phyloP scores from a whole-genome alignment of 2,329 filamentous ascomycete species.

The Fusarium hostae region DNA sequence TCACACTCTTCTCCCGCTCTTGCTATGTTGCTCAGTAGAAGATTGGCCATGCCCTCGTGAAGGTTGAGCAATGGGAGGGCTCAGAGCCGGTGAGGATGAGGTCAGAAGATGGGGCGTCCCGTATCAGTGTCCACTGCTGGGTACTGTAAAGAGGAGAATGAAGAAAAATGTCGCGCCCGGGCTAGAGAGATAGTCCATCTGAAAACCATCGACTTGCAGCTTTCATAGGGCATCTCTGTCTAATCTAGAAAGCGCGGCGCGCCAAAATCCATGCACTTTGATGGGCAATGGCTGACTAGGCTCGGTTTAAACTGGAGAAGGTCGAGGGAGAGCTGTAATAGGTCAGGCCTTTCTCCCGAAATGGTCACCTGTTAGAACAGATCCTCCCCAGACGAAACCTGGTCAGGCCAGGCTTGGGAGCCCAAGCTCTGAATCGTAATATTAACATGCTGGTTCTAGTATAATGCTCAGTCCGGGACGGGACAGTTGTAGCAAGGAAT shows the following conservation, averaged over 20 bases:
- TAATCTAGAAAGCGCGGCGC: slow-evolving; percentile 27
- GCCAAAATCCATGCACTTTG: slow-evolving; percentile 42
- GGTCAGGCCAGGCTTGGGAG: slow-evolving; percentile 19
- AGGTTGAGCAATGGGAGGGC: slow-evolving; percentile 30
- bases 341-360: slow-evolving; percentile 38
- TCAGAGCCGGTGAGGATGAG: slow-evolving; percentile 31
- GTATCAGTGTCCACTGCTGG: slow-evolving; percentile 24
- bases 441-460: slow-evolving; percentile 32
- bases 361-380: slow-evolving; percentile 44
- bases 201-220: slow-evolving; percentile 37
- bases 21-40: neutral
- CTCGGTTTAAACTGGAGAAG: slow-evolving; percentile 36
- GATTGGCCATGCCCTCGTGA: slow-evolving; percentile 15
- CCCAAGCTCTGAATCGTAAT: slow-evolving; percentile 30
- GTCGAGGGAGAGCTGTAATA: slow-evolving; percentile 29
- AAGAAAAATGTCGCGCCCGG: slow-evolving; percentile 31
- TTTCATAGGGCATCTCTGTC: slow-evolving; percentile 40
- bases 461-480: slow-evolving; percentile 25
- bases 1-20: slow-evolving; percentile 16
- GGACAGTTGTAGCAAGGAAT: slow-evolving; percentile 26
- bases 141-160: slow-evolving; percentile 22
- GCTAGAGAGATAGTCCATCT: slow-evolving; percentile 37
- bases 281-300: slow-evolving; percentile 30
- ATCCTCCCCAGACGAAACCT: slow-evolving; percentile 44
- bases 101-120: slow-evolving; percentile 37